phyloP scores from a whole-genome alignment of 2,329 filamentous ascomycete genomes.

The Neonectria coccinea region DNA sequence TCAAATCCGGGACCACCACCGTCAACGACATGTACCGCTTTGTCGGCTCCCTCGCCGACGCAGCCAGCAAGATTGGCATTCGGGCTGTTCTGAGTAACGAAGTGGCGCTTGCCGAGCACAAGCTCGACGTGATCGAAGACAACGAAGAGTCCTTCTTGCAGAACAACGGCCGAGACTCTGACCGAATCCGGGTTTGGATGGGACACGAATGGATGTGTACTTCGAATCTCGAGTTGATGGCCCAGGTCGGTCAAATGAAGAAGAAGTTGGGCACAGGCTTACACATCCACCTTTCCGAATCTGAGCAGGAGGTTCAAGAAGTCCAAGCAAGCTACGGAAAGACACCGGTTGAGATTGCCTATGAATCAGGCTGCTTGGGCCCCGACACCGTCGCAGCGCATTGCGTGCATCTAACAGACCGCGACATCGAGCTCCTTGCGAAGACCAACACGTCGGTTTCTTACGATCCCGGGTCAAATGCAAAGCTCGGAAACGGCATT shows the following conservation, averaged over 20 bases:
- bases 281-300: slow-evolving; percentile 26
- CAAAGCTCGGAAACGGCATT: slow-evolving; percentile 30
- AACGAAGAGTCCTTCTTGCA: slow-evolving; percentile 17
- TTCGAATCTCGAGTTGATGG: slow-evolving; percentile 27
- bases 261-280: slow-evolving; percentile 21
- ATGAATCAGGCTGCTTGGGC: slow-evolving; percentile 23
- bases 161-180: slow-evolving; percentile 16
- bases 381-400: slow-evolving; percentile 25
- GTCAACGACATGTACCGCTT: slow-evolving; percentile 31
- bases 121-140: slow-evolving; percentile 23
- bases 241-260: slow-evolving; percentile 25
- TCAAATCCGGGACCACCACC: slow-evolving; percentile 27
- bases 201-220: slow-evolving; percentile 33
- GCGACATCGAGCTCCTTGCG: slow-evolving; percentile 24
- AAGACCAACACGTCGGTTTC: slow-evolving; percentile 26
- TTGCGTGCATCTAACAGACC: slow-evolving; percentile 27
- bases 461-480: slow-evolving; percentile 28
- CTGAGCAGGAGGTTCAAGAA: slow-evolving; percentile 14
- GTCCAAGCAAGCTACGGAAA: slow-evolving; percentile 12
- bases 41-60: slow-evolving; percentile 25
- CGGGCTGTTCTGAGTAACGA: slow-evolving; percentile 27
- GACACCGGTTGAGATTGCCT: slow-evolving; percentile 26
- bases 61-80: slow-evolving; percentile 24
- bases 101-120: slow-evolving; percentile 21
- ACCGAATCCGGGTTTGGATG: slow-evolving; percentile 25